Evolutionary conservation across 345 rosid species (phyloP), one percentile per base, ranked within the genome.

Genomic region (Crucihimalaya himalaica): DNA sequence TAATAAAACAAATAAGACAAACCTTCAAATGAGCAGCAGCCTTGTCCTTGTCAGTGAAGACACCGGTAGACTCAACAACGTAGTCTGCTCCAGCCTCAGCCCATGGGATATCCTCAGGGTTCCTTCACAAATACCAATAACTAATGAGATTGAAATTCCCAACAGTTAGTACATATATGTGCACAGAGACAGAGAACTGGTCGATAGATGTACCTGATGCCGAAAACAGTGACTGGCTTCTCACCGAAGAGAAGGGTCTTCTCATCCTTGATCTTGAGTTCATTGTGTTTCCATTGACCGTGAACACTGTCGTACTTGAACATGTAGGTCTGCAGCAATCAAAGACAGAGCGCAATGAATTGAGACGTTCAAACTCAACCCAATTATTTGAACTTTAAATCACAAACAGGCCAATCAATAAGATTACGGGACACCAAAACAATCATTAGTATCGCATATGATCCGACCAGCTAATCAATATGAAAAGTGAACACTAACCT

Each of bases 11-110:
- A 59, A 37, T 6, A 11, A 56, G 34, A 52, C 72, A 51, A 43
- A 93, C 98, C 91, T 93, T 93, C 89, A 93, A 83, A 84, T 91
- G 98, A 63, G 97, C 92, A 71, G 97, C 96, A 66, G 94, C 98
- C 78, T 91, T 93, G 28, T 85, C 97, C 84, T 93, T 90, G 89
- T 93, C 97, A 1, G 97, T 93, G 88, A 93, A 93, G 52, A 91
- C 97, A 57, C 96, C 92, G 1, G 94, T 93, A 10, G 97, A 88
- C 80, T 93, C 96, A 7, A 93, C 97, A 37, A 93, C 84, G 55
- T 57, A 87, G 23, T 88, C 97, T 3, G 96, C 98, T 29, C 96
- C 96, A 4, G 91, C 63, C 80, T 78, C 71, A 25, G 59, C 96
- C 97, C 97, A 93, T 46, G 97, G 96, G 27, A 91, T 93, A 83